A percentile compares a stretch with the other conserved stretches of the same genome.
Conservation (phyloP, 164 flowering plant genomes). For the Umbilicus rupestris region DNA sequence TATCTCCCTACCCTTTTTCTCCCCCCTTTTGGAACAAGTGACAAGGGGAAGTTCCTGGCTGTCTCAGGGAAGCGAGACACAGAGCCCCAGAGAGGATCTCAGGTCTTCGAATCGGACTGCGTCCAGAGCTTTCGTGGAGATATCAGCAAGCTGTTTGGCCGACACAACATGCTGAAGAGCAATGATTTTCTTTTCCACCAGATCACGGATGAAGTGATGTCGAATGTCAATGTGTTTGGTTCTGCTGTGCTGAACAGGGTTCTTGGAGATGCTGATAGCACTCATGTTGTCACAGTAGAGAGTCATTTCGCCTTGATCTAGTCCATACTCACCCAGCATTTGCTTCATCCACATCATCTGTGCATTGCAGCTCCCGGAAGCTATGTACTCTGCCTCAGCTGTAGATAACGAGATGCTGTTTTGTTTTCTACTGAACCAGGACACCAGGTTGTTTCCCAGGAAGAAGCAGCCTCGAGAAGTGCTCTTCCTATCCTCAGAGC, state of each 20-base stretch:
- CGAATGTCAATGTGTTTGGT: background rate
- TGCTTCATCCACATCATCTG: background rate
- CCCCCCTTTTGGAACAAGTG: too few relatives aligned
- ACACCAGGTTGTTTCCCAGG: background rate
- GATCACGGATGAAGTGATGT: background rate
- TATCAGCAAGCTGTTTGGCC: background rate
- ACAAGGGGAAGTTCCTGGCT: too few relatives aligned
- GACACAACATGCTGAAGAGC: background rate
- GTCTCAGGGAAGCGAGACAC: too few relatives aligned
- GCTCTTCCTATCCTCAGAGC: background rate
- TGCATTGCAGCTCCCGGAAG: background rate
- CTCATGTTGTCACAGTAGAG: background rate
- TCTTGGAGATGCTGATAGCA: background rate
- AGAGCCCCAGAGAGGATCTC: background rate
- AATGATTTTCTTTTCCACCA: background rate
- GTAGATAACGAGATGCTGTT: background rate
- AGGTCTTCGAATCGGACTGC: background rate
- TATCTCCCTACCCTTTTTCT: too few relatives aligned
- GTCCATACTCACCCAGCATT: background rate
- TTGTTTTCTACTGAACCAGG: background rate
- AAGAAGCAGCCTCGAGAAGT: background rate
- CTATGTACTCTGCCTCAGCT: background rate
- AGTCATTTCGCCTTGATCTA: background rate
- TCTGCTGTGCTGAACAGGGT: background rate
- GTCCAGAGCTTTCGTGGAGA: background rate